These are phyloP conservation scores for Fusarium austroafricanum DNA, from an alignment of 2,329 filamentous ascomycete species.

Conservation along the genomic window DNA sequence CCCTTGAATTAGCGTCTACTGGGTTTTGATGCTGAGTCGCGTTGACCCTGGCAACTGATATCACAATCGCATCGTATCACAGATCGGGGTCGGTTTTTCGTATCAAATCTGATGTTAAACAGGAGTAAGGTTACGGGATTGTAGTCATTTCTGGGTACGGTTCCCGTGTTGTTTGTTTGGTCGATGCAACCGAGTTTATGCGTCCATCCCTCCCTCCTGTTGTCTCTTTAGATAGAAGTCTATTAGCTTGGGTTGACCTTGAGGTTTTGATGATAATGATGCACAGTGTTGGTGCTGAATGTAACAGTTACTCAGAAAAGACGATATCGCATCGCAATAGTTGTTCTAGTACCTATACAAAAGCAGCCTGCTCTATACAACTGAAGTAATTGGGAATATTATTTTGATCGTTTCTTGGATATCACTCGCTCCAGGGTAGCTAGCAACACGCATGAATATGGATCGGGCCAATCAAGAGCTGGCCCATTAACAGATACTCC, in stretches of 20 bases:
- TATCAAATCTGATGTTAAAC: neutral
- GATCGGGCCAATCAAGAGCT: slow-evolving; percentile 16
- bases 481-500: slow-evolving; percentile 7
- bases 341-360: neutral
- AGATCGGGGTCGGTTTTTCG: neutral
- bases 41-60: slow-evolving; percentile 4
- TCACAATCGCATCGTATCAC: slow-evolving; percentile 9
- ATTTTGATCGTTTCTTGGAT: neutral
- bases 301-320: rapidly evolving
- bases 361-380: neutral
- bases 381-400: neutral
- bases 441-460: rapidly evolving
- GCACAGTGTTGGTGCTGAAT: neutral
- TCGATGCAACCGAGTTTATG: neutral
- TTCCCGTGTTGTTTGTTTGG: neutral
- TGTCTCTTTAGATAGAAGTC: neutral
- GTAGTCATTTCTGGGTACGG: neutral
- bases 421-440: slow-evolving; percentile 8
- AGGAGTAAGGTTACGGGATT: neutral
- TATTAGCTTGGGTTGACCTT: neutral
- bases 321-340: neutral
- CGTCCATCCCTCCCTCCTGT: neutral
- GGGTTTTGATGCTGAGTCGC: slow-evolving; percentile 20
- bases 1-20: slow-evolving; percentile 21
- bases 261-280: neutral